A percentile compares a stretch with the other conserved stretches of the same genome.
These are phyloP conservation scores for Termitomyces sp. DNA, from an alignment of 768 basidiomycete species.

Conservation along the genomic window DNA sequence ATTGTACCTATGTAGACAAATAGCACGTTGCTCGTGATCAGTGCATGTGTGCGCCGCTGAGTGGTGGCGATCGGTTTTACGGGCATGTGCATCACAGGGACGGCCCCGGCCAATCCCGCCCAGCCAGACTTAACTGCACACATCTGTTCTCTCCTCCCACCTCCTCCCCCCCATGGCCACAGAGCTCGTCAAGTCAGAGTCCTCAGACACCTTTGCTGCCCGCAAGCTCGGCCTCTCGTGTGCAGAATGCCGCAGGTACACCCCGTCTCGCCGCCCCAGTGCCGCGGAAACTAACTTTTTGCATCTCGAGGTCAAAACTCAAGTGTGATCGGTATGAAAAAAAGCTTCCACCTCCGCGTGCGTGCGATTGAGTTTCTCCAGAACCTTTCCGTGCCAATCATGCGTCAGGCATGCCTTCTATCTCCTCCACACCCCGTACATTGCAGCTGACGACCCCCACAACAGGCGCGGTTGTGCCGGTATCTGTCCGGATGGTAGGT, in stretches of 20 bases:
- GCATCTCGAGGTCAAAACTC: slow-evolving; percentile 45
- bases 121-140: too few species aligned
- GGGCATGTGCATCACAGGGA: neutral
- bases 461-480: slow-evolving; percentile 42
- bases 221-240: slow-evolving; percentile 42
- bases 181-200: slow-evolving; percentile 3
- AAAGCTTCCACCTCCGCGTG: neutral
- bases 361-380: slow-evolving; percentile 13
- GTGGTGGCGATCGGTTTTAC: neutral
- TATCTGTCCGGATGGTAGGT: slow-evolving; percentile 46
- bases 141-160: neutral
- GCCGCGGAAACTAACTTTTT: neutral
- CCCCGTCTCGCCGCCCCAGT: neutral
- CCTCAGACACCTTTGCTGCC: slow-evolving; percentile 12
- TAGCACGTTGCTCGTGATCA: neutral
- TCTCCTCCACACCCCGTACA: neutral
- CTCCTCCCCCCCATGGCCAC: neutral
- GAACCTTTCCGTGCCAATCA: slow-evolving; percentile 49
- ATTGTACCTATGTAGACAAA: neutral
- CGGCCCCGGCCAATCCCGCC: slow-evolving; percentile 9
- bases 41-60: neutral
- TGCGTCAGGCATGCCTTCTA: slow-evolving; percentile 31
- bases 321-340: slow-evolving; percentile 42
- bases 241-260: slow-evolving; percentile 47
- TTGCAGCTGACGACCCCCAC: neutral